A percentile compares a stretch with the other conserved stretches of the same genome.
Evolutionary conservation across 169 alveolate species (phyloP).

Genomic region (Cryptosporidium baileyi): DNA sequence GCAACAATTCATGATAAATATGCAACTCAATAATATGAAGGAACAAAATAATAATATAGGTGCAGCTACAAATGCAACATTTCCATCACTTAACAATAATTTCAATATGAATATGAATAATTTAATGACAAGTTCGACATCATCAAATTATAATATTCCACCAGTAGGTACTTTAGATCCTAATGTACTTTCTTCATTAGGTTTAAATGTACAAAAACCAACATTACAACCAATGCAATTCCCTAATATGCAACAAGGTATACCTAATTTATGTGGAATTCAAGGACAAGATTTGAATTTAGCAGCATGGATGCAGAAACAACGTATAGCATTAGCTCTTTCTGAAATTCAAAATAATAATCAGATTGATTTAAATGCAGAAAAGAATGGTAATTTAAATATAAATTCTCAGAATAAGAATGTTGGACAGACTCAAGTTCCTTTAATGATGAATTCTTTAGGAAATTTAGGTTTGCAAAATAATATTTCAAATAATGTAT

Average conservation of each 20-base stretch:
- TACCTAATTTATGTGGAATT: conserved; percentile 61
- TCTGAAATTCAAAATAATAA: conserved; percentile 21
- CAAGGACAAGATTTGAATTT: conserved; percentile 65
- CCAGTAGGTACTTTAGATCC: conserved; percentile 66
- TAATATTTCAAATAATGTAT: background rate
- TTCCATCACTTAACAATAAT: background rate
- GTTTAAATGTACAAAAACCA: conserved; percentile 57
- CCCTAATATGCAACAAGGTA: conserved; percentile 53
- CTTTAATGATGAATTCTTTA: too few relatives aligned
- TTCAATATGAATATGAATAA: background rate
- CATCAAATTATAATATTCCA: background rate
- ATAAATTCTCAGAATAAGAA: background rate
- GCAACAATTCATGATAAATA: conserved; percentile 44
- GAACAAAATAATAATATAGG: background rate
- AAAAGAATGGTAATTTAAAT: background rate
- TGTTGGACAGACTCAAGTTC: too few relatives aligned
- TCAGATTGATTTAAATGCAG: background rate
- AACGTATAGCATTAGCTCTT: conserved; percentile 53
- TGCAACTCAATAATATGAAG: conserved; percentile 4
- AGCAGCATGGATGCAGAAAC: conserved; percentile 59
- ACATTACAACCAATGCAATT: conserved; percentile 48
- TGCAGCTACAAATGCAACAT: background rate
- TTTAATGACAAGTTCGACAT: background rate
- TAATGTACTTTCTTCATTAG: conserved; percentile 33
- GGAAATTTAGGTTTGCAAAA: conserved; percentile 34